Base-by-base conservation (phyloP, 306 rosid species). In the Prinsepia uniflora region DNA sequence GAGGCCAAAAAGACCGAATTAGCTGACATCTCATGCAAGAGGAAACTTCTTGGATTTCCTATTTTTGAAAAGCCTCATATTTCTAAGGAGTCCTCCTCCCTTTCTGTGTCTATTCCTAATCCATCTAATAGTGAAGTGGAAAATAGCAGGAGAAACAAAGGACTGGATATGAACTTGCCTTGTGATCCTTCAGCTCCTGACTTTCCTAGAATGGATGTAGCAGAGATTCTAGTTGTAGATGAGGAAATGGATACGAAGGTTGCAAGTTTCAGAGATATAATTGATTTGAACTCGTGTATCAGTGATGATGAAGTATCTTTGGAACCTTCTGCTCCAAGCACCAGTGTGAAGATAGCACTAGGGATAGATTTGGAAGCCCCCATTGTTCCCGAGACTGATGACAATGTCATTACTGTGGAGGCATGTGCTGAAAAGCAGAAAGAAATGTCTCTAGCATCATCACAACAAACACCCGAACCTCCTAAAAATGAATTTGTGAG, bases 111-210 rank as follows among this genome's bases (percentile, higher is more conserved):
- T 53, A 74, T 73, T 72, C 83, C 66, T 68, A 63, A 47, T 55
- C 72, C 70, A 34, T 75, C 81, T 12, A 85, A 87, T 11, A 41
- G 71, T 61, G 77, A 82, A 57, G 75, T 36, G 73, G 86, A 70
- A 82, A 86, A 73, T 63, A 80, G 66, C 22, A 8, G 72, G 75
- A 83, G 79, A 78, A 71, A 10, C 41, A 69, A 43, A 75, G 71
- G 77, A 67, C 65, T 90, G 54, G 99, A 91, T 79, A 91, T 94
- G 24, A 94, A 94, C 81, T 76, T 91, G 87, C 96, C 99, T 52
- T 87, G 88, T 80, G 91, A 90, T 64, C 66, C 81, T 73, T 73
- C 72, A 62, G 81, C 49, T 77, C 65, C 86, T 48, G 96, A 90
- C 65, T 80, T 72, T 73, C 84, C 79, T 55, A 60, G 75, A 72